Evolutionary conservation across 2,329 filamentous ascomycete genomes (phyloP), one percentile per base, ranked within the genome.

Genomic region (Neonectria hederae): DNA sequence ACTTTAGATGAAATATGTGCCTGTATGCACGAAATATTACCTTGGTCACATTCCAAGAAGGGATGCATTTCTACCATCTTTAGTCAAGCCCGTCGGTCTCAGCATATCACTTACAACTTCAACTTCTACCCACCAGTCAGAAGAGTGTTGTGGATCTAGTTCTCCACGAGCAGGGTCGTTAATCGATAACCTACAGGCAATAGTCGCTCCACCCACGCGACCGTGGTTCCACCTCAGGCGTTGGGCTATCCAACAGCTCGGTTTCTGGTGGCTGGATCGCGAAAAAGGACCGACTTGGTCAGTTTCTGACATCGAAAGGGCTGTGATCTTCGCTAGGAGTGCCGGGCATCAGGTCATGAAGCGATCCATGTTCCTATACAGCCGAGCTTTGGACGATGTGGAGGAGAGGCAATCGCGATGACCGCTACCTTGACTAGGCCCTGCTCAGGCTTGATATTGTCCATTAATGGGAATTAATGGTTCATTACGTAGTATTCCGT

Each of bases 201-300:
- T 38, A 35, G 60, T 21, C 54, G 32, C 54, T 57, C 54, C 48
- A 62, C 54, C 48, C 53, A 21, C n/a, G 60, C 54, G 26, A 24
- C 35, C 17, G 60, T 62, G 60, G 60, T 62, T 32, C 60, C 54
- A 62, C 60, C 28, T 52, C 59, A 30, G 53, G 42, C 42, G 24
- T 32, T 30, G 22, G 48, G 46, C 21, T 40, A 48, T 54, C 60
- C 48, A 24, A 58, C 60, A 62, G 54, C 54, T 57, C 60, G 54
- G 54, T 57, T 48, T 53, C 30, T 46, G 54, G 54, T 54, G 24
- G 54, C 48, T n/a, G 48, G 26, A 32, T 38, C 40, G 53, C 58
- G 24, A 52, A 62, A 54, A 58, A 57, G 60, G 60, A 62, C 54
- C 60, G 60, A 62, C 32, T 49, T 57, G 30, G n/a, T 30, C 28